These are phyloP conservation scores for Geotrichum phurueaensis DNA, from an alignment of 1,139 yeast genomes.

Conservation along the genomic window DNA sequence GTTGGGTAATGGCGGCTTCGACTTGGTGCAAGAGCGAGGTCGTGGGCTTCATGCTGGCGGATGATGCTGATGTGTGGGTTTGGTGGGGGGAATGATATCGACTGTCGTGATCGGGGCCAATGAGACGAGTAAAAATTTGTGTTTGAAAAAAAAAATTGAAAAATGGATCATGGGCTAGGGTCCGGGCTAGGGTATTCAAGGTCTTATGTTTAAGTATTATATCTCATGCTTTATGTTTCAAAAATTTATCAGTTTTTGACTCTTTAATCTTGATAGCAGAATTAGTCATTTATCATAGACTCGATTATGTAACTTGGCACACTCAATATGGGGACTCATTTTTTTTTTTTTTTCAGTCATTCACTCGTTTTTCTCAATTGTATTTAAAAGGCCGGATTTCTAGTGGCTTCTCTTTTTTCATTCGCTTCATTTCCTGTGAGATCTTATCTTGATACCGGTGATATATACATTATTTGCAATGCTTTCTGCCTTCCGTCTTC, in stretches of 20 bases:
- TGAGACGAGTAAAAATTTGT: neutral
- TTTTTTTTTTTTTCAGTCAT: neutral
- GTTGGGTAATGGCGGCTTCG: constrained; percentile 6
- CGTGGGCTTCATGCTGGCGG: constrained; percentile 9
- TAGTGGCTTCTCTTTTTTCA: neutral
- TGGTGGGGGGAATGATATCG: neutral
- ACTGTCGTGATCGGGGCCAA: neutral
- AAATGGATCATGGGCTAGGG: neutral
- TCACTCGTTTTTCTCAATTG: neutral
- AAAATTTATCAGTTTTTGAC: too few relatives aligned
- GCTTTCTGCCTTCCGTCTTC: constrained; percentile 11
- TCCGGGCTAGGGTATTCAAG: neutral
- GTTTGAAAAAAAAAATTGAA: neutral
- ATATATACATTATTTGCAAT: neutral
- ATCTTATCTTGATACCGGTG: neutral
- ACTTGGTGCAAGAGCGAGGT: constrained; percentile 10
- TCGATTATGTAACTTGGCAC: neutral
- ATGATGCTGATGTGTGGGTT: neutral
- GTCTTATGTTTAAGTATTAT: neutral
- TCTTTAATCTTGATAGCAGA: neutral
- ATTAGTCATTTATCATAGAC: neutral
- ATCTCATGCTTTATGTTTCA: neutral
- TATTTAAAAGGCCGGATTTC: neutral
- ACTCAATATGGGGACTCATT: neutral
- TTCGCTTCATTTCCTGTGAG: neutral